Evolutionary conservation across 1,284 basidiomycete species (phyloP), one percentile per base, ranked within the genome.

Genomic region (Sanghuangporus baumii): DNA sequence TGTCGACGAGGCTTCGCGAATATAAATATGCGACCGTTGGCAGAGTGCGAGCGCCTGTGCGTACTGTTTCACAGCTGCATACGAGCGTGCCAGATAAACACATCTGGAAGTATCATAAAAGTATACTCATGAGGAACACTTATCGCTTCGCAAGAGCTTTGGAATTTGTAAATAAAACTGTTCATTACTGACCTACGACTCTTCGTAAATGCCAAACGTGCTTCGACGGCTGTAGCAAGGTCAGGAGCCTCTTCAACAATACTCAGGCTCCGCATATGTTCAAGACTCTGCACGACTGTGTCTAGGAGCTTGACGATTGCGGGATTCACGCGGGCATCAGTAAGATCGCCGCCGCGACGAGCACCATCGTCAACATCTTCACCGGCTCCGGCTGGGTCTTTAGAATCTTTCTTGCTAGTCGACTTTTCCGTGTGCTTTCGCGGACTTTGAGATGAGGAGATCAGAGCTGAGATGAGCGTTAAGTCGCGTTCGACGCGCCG

Each of bases 231-330:
- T 2, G 86, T 79, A 0, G 88, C 83, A 8, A 96, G 80, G 66
- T 93, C 91, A 0, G 92, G 87, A 69, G 86, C 92, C 71, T 95
- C 92, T 70, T 96, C 93, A 16, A 96, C 91, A 48, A 94, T 84
- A 57, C 87, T 90, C 59, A 96, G 78, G 8, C 83, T 84, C 20
- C 91, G 82, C 83, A 95, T 89, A 72, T 93, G 91, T 58, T 84
- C 83, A 50, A 96, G 78, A 69, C 87, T 89, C 74, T 96, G 93
- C 11, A 96, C 74, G 36, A 94, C 82, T 1, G 90, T 88, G 73
- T 96, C 93, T 56, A 94, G 84, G 1, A 96, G 78, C 74, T 96
- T 96, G 73, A 96, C 88, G 5, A 95, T 78, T 0, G 91, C 93
- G 11, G 93, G 91, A 69, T 88, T 89, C 6, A 92, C 75, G 51